Evolutionary conservation across 345 rosid species (phyloP).

Genomic region (Trapa bicornis): DNA sequence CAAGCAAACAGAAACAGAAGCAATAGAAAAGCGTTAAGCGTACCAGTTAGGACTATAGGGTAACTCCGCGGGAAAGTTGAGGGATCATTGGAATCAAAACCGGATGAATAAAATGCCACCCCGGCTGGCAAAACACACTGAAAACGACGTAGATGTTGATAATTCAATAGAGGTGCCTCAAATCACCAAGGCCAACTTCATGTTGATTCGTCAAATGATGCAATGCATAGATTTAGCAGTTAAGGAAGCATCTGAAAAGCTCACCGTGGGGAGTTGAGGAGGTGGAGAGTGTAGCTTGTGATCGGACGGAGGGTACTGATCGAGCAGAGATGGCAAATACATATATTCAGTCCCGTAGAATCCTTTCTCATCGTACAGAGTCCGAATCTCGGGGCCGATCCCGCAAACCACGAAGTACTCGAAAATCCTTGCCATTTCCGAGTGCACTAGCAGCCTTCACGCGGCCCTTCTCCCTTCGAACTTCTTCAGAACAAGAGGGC

Average conservation of each 20-base stretch:
- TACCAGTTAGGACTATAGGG: conserved; percentile 95
- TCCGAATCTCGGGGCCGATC: conserved; percentile 87
- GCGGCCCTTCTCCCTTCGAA: neutral
- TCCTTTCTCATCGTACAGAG: conserved; percentile 72
- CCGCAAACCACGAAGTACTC: conserved; percentile 96
- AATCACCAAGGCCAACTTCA: neutral
- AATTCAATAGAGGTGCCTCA: neutral
- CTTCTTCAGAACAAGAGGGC: neutral
- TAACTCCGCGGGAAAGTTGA: conserved; percentile 70
- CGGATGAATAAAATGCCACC: conserved; percentile 56
- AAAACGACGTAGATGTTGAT: neutral
- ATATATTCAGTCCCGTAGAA: conserved; percentile 46
- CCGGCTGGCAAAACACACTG: conserved; percentile 98
- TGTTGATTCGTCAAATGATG: neutral
- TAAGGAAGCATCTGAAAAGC: conserved; percentile 1
- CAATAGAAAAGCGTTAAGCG: neutral
- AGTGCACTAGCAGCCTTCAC: neutral
- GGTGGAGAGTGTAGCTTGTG: conserved; percentile 78
- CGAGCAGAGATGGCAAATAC: conserved; percentile 72
- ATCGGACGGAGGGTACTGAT: conserved; percentile 69
- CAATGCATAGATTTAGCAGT: neutral
- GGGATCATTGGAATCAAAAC: conserved; percentile 50
- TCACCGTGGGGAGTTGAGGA: conserved; percentile 89
- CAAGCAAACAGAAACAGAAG: neutral
- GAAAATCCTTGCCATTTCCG: conserved; percentile 46